Evolutionary conservation across 257 asterid species (phyloP), one percentile per base, ranked within the genome.

Genomic region (Schizonepeta tenuifolia): DNA sequence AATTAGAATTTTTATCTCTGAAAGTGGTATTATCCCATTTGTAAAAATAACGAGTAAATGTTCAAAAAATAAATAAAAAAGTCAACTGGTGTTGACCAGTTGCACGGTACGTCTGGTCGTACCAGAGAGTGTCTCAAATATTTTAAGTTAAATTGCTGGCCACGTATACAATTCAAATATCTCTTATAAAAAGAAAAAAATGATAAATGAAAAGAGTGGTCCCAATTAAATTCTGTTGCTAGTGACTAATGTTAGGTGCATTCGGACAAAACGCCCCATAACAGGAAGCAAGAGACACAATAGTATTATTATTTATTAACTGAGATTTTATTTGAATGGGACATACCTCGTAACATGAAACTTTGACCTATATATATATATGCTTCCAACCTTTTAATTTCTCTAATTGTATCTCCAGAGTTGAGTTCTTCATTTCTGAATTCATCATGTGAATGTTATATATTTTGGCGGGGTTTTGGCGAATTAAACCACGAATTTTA

Each of bases 251-350:
- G 49, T 50, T 17, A 22, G 72, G 40, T 40, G 68, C 47, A 70
- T 18, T 59, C 38, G 9, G 76, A 60, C 70, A 60, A 60, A 75
- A 76, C 81, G 73, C 74, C 86, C 81, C 65, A 53, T 53, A 69
- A 38, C 65, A 69, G 53, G 35, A 10, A 11, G 51, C 73, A 68
- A 68, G 41, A 31, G 57, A 70, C 75, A 58, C 47, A 57, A 24
- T 5, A 22, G 22, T 10, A 57, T 20, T 24, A 40, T 38, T 28
- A 28, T 36, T 38, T 28, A 28, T 36, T 38, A 36, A 57, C 67
- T 24, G 36, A 40, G 59, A 57, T 70, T 41, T 57, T 24, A 54
- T 21, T 70, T 43, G 8, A 13, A 54, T 69, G 26, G 43, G 28
- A 21, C 66, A 36, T 55, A 58, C 75, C 58, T 70, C 67, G 75